Evolutionary conservation across 2,329 filamentous ascomycete genomes (phyloP).

Genomic region (Trichoderma koningii): DNA sequence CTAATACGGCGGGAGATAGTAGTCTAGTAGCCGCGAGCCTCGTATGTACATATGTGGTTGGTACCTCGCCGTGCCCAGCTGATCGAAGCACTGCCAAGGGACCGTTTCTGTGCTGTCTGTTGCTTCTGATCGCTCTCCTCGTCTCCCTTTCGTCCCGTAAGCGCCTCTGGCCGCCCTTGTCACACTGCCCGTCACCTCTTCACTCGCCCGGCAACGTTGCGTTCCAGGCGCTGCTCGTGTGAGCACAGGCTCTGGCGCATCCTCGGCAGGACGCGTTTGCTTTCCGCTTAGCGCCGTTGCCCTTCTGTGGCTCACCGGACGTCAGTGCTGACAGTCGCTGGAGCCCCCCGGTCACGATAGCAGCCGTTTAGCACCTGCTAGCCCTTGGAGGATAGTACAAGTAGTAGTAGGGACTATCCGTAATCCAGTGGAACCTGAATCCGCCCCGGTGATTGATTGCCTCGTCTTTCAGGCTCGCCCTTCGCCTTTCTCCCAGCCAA

Average conservation of each 20-base stretch:
- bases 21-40: no score
- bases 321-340: slow-evolving; percentile 22
- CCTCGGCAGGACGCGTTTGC: slow-evolving; percentile 21
- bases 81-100: no score
- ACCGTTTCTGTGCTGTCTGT: no score
- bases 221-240: background rate
- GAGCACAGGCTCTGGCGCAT: background rate
- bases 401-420: no score
- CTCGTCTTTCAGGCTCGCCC: slow-evolving; percentile 39
- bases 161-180: background rate
- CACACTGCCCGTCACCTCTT: no score
- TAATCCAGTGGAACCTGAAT: no score
- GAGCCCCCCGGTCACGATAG: background rate
- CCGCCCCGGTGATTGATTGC: slow-evolving; percentile 32
- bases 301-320: slow-evolving; percentile 13
- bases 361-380: no score
- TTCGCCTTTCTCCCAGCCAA: slow-evolving; percentile 29
- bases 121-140: no score
- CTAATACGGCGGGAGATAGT: background rate
- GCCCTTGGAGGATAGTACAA: no score
- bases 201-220: slow-evolving; percentile 9
- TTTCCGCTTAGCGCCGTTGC: slow-evolving; percentile 24
- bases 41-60: no score
- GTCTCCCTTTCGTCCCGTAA: background rate
- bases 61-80: no score